These are phyloP conservation scores for Trichoderma semiorbis DNA, from an alignment of 2,329 filamentous ascomycete species.

Conservation along the genomic window DNA sequence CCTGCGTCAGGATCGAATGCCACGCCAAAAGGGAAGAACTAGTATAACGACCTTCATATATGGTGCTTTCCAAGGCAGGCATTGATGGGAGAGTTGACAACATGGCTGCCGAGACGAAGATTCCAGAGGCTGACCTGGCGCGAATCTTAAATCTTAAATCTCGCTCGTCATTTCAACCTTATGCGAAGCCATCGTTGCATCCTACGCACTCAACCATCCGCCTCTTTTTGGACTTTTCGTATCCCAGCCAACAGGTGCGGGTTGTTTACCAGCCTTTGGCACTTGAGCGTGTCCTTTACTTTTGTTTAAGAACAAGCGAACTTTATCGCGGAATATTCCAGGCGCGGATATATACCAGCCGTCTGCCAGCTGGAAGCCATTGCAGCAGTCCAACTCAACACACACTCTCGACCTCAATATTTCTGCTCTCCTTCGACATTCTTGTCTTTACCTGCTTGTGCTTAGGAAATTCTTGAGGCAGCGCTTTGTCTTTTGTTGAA, in stretches of 20 bases:
- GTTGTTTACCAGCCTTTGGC: not conserved
- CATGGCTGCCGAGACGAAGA: not conserved
- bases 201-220: not conserved
- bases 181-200: not conserved
- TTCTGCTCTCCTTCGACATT: not conserved
- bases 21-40: not conserved
- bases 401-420: not conserved
- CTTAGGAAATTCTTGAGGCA: not conserved
- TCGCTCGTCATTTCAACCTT: not conserved
- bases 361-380: not conserved
- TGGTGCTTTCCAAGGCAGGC: not conserved
- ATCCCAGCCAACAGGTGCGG: slow-evolving; percentile 2
- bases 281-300: slow-evolving; percentile 8
- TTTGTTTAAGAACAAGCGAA: not conserved
- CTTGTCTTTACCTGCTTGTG: not conserved
- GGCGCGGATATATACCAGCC: not conserved
- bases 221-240: slow-evolving; percentile 24
- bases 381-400: not conserved
- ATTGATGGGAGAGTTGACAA: not conserved
- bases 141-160: not conserved
- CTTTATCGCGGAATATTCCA: not conserved
- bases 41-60: not conserved
- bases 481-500: not conserved
- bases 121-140: not conserved
- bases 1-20: not conserved